Evolutionary conservation across 371 early-diverging fungal genomes (phyloP), one percentile per base, ranked within the genome.

Genomic region (Apophysomyces variabilis): DNA sequence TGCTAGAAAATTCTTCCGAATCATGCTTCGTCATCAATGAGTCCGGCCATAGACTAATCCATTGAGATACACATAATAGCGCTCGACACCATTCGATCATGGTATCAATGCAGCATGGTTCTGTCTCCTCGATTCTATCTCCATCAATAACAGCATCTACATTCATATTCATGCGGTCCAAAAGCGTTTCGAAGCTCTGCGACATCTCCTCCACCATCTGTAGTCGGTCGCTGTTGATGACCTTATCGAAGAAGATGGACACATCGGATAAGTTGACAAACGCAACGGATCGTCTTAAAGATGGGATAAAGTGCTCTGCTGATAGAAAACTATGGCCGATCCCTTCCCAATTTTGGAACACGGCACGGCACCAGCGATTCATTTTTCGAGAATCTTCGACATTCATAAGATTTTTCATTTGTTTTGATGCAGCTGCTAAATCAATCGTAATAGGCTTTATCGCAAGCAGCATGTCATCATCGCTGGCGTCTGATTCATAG

Each of bases 341-440:
- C 0, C 79, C 82, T 50, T 81, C 82, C 82, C 82, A 81, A n/a
- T 70, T 78, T 57, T 81, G 79, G 39, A 81, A 81, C 6, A 76
- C 60, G 1, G 73, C 69, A 45, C 80, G 68, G 59, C 68, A 75
- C 80, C 80, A 80, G 8, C 45, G 69, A 6, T 64, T 56, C 39
- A 70, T 61, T 21, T 69, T 39, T 36, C 61, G 56, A 4, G 35
- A 37, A 38, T 62, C 37, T 2, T 50, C 39, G 7, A 12, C 13
- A 7, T 38, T 16, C 12, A 65, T 32, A 5, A 58, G 59, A 16
- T 32, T 60, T 16, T 74, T 54, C 36, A 79, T 37, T 36, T 73
- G 61, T 41, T 70, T 69, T 0, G 72, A 21, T 0, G 69, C 79
- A 4, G 57, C 38, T 16, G 66, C 64, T 1, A 72, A 47, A 43